Evolutionary conservation across 2,329 filamentous ascomycete genomes (phyloP).

Genomic region (Septoria linicola): DNA sequence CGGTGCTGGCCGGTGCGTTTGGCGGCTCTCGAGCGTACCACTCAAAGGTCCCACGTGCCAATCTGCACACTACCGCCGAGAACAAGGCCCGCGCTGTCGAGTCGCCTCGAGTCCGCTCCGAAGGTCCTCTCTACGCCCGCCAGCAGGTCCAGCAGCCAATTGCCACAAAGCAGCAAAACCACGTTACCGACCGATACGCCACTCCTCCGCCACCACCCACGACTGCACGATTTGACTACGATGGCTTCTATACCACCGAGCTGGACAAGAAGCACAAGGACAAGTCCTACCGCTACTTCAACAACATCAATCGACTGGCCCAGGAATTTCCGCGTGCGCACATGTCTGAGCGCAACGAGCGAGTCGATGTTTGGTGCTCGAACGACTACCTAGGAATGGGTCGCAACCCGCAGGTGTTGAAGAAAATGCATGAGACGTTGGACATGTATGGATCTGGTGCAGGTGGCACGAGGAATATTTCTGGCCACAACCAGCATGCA

Average conservation of each 20-base stretch:
- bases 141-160: slow-evolving; percentile 16
- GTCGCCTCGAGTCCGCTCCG: slow-evolving; percentile 36
- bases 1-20: slow-evolving; percentile 50
- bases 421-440: slow-evolving; percentile 90
- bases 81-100: slow-evolving; percentile 79
- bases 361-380: slow-evolving; percentile 97
- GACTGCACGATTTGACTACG: slow-evolving; percentile 76
- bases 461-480: slow-evolving; percentile 95
- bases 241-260: slow-evolving; percentile 81
- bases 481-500: slow-evolving; percentile 94
- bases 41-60: slow-evolving; percentile 60
- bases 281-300: slow-evolving; percentile 99
- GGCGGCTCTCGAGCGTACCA: slow-evolving; percentile 52
- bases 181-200: slow-evolving; percentile 34
- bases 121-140: slow-evolving; percentile 27
- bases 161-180: slow-evolving; percentile 3
- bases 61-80: slow-evolving; percentile 75
- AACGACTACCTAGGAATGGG: slow-evolving; percentile 99
- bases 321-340: slow-evolving; percentile 95
- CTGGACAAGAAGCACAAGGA: slow-evolving; percentile 99
- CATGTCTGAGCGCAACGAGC: slow-evolving; percentile 77
- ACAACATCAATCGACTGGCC: slow-evolving; percentile 98
- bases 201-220: slow-evolving; percentile 51
- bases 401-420: slow-evolving; percentile 79
- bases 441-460: slow-evolving; percentile 94